Evolutionary conservation across 176 grass and related monocot genomes (phyloP), one percentile per base, ranked within the genome.

Genomic region (Dendrocalamus sinicus): DNA sequence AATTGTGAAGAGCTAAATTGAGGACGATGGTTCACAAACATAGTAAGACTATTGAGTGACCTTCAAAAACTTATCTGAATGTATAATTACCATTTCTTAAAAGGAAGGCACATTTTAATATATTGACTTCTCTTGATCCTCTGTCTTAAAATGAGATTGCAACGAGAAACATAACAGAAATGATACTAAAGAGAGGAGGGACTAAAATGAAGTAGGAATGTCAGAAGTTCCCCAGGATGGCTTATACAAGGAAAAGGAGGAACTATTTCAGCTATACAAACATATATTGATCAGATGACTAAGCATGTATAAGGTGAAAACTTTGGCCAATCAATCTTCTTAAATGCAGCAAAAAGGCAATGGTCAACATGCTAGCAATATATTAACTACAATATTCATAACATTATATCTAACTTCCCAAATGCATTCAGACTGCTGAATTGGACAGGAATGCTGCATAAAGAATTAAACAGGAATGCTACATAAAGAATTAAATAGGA

Each of bases 391-490:
- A 24, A 16, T 68, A 41, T 40, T 39, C 10, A 1, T 26, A 62
- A 12, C 59, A 62, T 62, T 40, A 53, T 54, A 41, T 52, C 19
- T 17, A 67, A 77, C 46, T 41, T 24, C 78, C 12, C 44, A 14
- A 81, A 81, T 81, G 48, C 79, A 80, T 67, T 32, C 20, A 41
- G 35, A 39, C 67, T 62, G 14, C 10, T n/a, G 32, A 81, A 40
- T 81, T 67, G 0, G 12, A 67, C n/a, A 67, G 26, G 47, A 68
- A 37, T 81, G 35, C 8, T 15, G 47, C 78, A 67, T 61, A 24
- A 81, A 53, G 79, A 69, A 69, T 28, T 28, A 28, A 28, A 28
- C 1, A 28, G 26, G 26, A 28, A 28, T 28, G 26, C 1, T 28
- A 1, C 26, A 28, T 28, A 28, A 28, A 28, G 26, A 28, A 28